phyloP scores from a whole-genome alignment of 805 yeast species.

The Pichia exigua region DNA sequence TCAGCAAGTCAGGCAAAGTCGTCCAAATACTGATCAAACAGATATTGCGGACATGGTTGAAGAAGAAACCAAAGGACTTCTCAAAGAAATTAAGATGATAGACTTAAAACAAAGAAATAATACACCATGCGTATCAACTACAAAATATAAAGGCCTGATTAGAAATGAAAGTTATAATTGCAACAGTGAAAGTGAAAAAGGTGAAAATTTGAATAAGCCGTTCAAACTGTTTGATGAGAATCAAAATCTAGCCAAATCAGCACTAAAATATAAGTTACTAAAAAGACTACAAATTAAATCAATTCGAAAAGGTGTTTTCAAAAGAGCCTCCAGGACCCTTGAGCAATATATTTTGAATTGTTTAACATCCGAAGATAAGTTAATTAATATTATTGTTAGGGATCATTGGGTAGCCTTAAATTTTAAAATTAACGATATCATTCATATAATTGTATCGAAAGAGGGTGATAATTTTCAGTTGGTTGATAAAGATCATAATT shows the following conservation, averaged over 20 bases:
- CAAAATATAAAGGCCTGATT: constrained; percentile 2
- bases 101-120: constrained; percentile 18
- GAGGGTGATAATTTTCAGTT: constrained; percentile 28
- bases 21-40: constrained; percentile 8
- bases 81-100: not conserved
- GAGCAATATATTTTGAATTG: constrained; percentile 52
- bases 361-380: constrained; percentile 27
- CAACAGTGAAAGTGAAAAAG: constrained; percentile 1
- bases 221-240: constrained; percentile 10
- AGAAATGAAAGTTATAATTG: constrained; percentile 1
- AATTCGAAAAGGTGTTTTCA: constrained; percentile 28
- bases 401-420: constrained; percentile 53
- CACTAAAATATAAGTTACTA: constrained; percentile 41
- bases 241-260: constrained; percentile 31
- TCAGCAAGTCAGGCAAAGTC: not conserved
- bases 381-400: constrained; percentile 42
- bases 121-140: not conserved
- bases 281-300: constrained; percentile 38
- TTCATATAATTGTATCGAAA: constrained; percentile 48
- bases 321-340: constrained; percentile 23
- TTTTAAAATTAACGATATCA: constrained; percentile 43
- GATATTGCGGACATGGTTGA: not conserved
- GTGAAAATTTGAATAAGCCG: not conserved
- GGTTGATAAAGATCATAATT: constrained; percentile 47
- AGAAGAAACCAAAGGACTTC: not conserved